Evolutionary conservation across 2,329 filamentous ascomycete species (phyloP), one percentile per base, ranked within the genome.

Genomic region (Microsporum canis): DNA sequence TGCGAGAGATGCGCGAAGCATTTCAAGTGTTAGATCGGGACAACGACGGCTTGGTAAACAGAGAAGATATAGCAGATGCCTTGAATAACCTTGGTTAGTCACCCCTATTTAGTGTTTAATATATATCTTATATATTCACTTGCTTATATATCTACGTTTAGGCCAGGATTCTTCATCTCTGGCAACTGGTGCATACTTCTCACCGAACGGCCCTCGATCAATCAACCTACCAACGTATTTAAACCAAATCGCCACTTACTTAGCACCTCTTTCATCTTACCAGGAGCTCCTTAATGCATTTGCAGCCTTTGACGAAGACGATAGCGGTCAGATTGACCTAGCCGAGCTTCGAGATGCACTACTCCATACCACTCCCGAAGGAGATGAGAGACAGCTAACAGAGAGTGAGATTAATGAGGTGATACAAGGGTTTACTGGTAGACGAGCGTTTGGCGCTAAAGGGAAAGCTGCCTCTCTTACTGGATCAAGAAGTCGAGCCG

Each of bases 11-110:
- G 75, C 84, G 94, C 63, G 92, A 97, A 71, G 90, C 88, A 0
- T 99, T 97, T 73, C 89, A 95, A 73, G 91, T 96, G 62, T 80
- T 99, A 55, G 94, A 97, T 73, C 83, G 89, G 63, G 87, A 94
- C 73, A 91, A 90, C 69, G 90, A 94, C 69, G 91, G 92, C 17
- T 79, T 83, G 58, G 86, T 99, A 63, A 88, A 87, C 66, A 82
- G 88, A 62, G 88, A 92, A 27, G 90, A 95, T 71, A 85, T 99
- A 3, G 84, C 84, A 14, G 89, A 95, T 68, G 95, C 96, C 82
- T 82, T 99, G 36, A 84, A 82, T 62, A 91, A 95, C 69, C 80
- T 96, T 57, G 91, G 88, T 89, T 76, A 55, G 72, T 47, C 66
- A 43, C 49, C 12, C 12, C n/a, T 43, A 8, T 27, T 3, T 57